Percentiles rank a stretch among this genome's conserved stretches.
Conservation (phyloP, 2,329 filamentous ascomycete species). For the Clarireedia monteithiana region DNA sequence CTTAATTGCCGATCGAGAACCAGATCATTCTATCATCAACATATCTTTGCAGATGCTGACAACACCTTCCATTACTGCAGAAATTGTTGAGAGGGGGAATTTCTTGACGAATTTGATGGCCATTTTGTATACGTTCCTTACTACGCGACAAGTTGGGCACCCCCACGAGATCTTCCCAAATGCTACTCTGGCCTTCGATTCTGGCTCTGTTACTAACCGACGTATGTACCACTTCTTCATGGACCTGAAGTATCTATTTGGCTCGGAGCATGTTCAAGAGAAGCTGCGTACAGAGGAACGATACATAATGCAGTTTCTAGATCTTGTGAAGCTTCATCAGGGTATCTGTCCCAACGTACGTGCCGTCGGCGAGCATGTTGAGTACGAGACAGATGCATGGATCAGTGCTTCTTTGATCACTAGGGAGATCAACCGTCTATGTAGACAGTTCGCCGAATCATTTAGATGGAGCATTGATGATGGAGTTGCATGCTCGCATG, state of each 20-base stretch:
- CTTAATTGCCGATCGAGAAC: conserved; percentile 89
- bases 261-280: conserved; percentile 80
- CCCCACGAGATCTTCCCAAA: conserved; percentile 81
- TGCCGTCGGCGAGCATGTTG: conserved; percentile 89
- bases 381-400: conserved; percentile 98
- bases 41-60: conserved; percentile 94
- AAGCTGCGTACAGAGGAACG: conserved; percentile 74
- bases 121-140: conserved; percentile 95
- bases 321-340: conserved; percentile 92
- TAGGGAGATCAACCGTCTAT: conserved; percentile 87
- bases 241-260: conserved; percentile 85
- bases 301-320: conserved; percentile 90
- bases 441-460: conserved; percentile 78
- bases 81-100: conserved; percentile 90
- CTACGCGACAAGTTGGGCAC: conserved; percentile 89
- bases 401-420: conserved; percentile 93
- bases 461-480: conserved; percentile 59
- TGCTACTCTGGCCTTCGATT: conserved; percentile 85
- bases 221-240: conserved; percentile 97
- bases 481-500: conserved; percentile 29
- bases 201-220: conserved; percentile 88
- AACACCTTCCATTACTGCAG: conserved; percentile 90
- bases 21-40: conserved; percentile 97
- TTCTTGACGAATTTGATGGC: conserved; percentile 93
- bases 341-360: conserved; percentile 92